Evolutionary conservation across 2,329 filamentous ascomycete species (phyloP), one percentile per base, ranked within the genome.

Genomic region (Colletotrichum zoysiae): DNA sequence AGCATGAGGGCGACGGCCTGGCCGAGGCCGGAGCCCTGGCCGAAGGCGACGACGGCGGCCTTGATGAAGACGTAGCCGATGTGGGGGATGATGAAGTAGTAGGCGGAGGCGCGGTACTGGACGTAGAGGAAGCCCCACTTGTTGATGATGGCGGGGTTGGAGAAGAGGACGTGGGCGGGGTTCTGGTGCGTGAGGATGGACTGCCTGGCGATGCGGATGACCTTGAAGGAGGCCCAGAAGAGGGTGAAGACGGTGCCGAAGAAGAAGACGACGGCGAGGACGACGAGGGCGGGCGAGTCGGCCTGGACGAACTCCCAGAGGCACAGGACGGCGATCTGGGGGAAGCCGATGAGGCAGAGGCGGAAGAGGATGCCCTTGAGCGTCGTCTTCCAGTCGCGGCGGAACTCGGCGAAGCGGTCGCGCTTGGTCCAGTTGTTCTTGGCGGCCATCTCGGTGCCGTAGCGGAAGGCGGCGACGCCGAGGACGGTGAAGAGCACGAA

Each of bases 41-140:
- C 90, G 67, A 97, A 90, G 67, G 92, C 94, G 76, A 98, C 90
- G 79, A 98, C 96, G 85, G 97, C 91, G 73, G 92, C 89, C 87
- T 98, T 98, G 82, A 97, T 77, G 23, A 98, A 81, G 53, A 92
- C 90, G 81, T 98, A 97, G 67, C 84, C 82, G 71, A 98, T 86
- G 65, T 92, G 84, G 1, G 94, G 94, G 48, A 97, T 89, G 77
- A 98, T 94, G 82, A 96, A 98, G 86, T 96, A 98, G 87, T 97
- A 98, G 53, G 95, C 94, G 2, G 95, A 96, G 58, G 95, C 95
- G 78, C 95, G 93, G 87, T 97, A 98, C 82, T 97, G 95, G 50
- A 98, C 94, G 79, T 98, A 98, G 75, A 98, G 89, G 86, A 98
- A 98, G 30, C 95, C 95, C 95, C 95, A 98, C 84, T 97, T 97